Base-by-base conservation (phyloP, 352 stramenopile species). In the Globisporangium mamillatum region DNA sequence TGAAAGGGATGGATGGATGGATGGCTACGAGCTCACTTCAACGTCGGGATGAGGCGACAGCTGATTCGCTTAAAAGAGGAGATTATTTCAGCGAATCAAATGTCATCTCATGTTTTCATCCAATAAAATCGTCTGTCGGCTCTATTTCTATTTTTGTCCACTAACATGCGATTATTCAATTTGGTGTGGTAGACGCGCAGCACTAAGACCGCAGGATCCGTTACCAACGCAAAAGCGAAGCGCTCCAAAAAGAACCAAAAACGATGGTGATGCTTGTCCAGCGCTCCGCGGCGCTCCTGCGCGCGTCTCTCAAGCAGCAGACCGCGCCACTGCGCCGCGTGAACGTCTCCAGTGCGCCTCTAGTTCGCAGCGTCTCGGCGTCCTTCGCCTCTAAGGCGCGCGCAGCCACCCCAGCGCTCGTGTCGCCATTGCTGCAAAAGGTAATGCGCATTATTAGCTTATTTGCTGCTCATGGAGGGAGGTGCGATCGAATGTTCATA, bases 361-460 rank as follows among this genome's bases (percentile, higher is more conserved):
- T 60, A 16, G 10, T 44, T 0, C 25, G 48, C 29, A 9, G 25
- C 10, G 16, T 24, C 2, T 50, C 38, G 3, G 55, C 29, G 1
- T 14, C 56, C n/a, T 59, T 69, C 41, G 29, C 25, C 12, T 64
- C 64, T 20, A 63, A 57, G 14, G n/a, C 64, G 41, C 44, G 54
- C 38, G 7, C 12, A 2, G 22, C 64, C 38, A 6, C 38, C 9
- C 64, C 79, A 1, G 34, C 75, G 6, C 60, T 67, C 3, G 50
- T 63, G 9, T 84, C 76, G 8, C 79, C 76, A 32, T 56, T 82
- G 72, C 66, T 84, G 7, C 74, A 76, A 10, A 76, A 75, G 69
- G 78, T 73, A 24, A 25, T 29, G 3, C 16, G 24, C 20, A 5
- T 29, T 29, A 32, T 38, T 14, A 10, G 24, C 2, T 24, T 25